Conservation (phyloP, 805 yeast genomes). For the Kazachstania taianensis region DNA sequence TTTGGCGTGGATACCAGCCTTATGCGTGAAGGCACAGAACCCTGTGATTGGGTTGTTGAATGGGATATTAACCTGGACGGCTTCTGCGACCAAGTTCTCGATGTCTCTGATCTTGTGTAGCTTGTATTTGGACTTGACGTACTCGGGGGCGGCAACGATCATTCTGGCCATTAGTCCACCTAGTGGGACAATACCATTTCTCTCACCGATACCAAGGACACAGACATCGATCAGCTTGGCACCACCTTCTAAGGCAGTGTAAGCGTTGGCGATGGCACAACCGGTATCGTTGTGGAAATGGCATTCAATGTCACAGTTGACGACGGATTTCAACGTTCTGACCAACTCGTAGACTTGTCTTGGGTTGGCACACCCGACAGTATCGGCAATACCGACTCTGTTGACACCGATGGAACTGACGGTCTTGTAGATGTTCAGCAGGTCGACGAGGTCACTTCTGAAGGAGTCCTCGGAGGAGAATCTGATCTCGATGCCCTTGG, state of each 20-base stretch:
- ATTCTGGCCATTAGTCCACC: constrained; percentile 98
- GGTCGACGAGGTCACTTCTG: constrained; percentile 91
- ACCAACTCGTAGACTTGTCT: constrained; percentile 96
- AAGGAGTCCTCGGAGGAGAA: constrained; percentile 95
- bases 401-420: constrained; percentile 96
- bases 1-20: constrained; percentile 99
- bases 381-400: constrained; percentile 98
- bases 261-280: constrained; percentile 97
- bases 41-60: constrained; percentile 98
- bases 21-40: constrained; percentile 98
- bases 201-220: constrained; percentile 97
- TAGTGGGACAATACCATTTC: constrained; percentile 94
- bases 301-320: constrained; percentile 93
- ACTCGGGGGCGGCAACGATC: constrained; percentile 97
- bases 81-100: constrained; percentile 92
- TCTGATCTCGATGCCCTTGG: constrained; percentile 92
- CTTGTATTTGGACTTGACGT: constrained; percentile 88
- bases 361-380: constrained; percentile 98
- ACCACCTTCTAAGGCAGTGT: constrained; percentile 96
- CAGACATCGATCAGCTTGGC: constrained; percentile 91
- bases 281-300: constrained; percentile 99
- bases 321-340: constrained; percentile 85
- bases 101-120: constrained; percentile 90
- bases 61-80: constrained; percentile 93
- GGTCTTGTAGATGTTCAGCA: constrained; percentile 89